phyloP scores from a whole-genome alignment of 148 eudicot species.

The Camellia japonica region DNA sequence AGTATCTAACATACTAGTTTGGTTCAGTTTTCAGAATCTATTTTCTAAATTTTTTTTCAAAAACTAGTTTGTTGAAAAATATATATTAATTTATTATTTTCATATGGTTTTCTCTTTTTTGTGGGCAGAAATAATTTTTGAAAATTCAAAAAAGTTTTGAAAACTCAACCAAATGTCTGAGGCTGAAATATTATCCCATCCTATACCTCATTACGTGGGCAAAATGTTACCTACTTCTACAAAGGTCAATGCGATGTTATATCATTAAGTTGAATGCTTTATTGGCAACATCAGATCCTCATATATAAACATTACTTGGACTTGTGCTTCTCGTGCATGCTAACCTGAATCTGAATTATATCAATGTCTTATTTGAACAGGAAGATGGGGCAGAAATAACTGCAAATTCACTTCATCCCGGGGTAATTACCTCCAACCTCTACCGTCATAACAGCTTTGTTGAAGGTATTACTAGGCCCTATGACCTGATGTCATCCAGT shows the following conservation, averaged over 20 bases:
- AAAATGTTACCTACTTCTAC: not conserved
- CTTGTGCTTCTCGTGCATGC: not conserved
- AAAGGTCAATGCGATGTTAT: not conserved
- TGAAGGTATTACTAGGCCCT: constrained; percentile 7
- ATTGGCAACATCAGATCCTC: not conserved
- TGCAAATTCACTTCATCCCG: constrained; percentile 24
- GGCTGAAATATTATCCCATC: not conserved
- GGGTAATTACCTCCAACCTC: constrained; percentile 6
- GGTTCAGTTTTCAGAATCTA: too few species aligned
- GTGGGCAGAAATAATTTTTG: too few species aligned
- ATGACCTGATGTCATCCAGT: not conserved
- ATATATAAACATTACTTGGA: not conserved
- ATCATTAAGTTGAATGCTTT: not conserved
- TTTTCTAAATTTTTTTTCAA: too few species aligned
- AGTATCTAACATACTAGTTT: not conserved
- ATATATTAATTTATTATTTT: too few species aligned
- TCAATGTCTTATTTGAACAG: constrained; percentile 2
- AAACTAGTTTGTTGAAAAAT: too few species aligned
- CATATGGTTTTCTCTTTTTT: too few species aligned
- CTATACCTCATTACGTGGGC: not conserved
- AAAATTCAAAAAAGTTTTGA: too few species aligned
- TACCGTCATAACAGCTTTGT: constrained; percentile 5
- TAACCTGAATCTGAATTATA: not conserved
- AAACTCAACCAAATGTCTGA: too few species aligned
- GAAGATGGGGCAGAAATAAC: constrained; percentile 18